Conservation (phyloP, 257 asterid species). For the Nicotiana otophora region DNA sequence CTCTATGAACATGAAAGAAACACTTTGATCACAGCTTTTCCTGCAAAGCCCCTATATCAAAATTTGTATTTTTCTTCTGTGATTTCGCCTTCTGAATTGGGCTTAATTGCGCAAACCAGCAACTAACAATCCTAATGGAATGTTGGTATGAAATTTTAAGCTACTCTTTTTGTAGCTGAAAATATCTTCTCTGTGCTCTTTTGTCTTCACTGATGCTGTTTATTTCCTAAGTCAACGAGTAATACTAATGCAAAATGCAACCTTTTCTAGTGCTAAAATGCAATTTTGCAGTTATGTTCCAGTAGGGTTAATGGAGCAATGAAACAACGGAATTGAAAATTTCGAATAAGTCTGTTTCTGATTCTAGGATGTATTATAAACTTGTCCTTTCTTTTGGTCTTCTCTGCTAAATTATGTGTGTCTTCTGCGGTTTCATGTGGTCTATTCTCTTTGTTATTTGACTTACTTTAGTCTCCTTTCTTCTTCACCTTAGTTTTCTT, state of each 20-base stretch:
- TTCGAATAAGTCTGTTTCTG: background rate
- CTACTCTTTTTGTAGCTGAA: too few species aligned
- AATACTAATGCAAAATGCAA: background rate
- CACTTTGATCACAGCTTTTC: too few species aligned
- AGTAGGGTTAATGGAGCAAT: background rate
- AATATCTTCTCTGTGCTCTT: too few species aligned
- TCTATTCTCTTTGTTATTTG: background rate
- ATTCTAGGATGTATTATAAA: background rate
- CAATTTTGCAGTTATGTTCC: background rate
- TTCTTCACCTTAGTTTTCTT: background rate
- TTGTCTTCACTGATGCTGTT: too few species aligned
- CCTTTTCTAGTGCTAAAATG: background rate
- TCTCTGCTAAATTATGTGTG: background rate
- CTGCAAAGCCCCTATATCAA: too few species aligned
- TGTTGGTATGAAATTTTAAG: too few species aligned
- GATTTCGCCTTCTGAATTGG: background rate
- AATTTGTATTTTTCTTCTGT: background rate
- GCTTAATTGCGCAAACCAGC: too few species aligned
- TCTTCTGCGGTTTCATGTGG: background rate
- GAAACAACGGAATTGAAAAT: background rate
- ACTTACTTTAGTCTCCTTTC: background rate
- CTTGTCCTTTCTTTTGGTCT: background rate
- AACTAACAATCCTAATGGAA: too few species aligned
- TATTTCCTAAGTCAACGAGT: too few species aligned
- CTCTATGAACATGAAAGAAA: too few species aligned